phyloP scores from a whole-genome alignment of 305 asterid genomes.

The Fraxinus latifolia region DNA sequence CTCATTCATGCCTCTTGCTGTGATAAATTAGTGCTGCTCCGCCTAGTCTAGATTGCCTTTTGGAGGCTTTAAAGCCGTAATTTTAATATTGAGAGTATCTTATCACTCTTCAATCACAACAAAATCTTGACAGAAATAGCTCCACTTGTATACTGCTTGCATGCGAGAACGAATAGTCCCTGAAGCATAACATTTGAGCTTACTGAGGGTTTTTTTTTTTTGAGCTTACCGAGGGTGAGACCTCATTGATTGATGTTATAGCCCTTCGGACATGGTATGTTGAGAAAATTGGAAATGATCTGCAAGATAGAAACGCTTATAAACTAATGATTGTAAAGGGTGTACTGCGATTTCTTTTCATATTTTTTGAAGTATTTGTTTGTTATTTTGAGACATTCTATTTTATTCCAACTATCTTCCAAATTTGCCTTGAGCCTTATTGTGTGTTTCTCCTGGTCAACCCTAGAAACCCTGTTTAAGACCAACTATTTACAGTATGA shows the following conservation, averaged over 20 bases:
- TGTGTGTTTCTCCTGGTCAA: constrained; percentile 7
- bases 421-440: background rate
- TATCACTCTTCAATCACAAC: background rate
- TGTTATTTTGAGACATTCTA: background rate
- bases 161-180: background rate
- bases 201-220: background rate
- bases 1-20: background rate
- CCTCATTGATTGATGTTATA: background rate
- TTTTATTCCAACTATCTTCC: background rate
- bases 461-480: constrained; percentile 9
- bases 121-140: background rate
- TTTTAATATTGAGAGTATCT: background rate
- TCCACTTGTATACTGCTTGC: background rate
- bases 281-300: background rate
- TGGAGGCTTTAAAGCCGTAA: background rate
- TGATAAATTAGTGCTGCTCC: background rate
- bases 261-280: background rate
- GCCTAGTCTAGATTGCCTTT: background rate
- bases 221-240: background rate
- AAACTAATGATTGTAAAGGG: background rate
- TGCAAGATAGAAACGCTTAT: background rate
- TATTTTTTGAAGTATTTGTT: background rate
- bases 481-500: background rate
- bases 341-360: background rate
- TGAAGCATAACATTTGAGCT: background rate